Base-by-base conservation (phyloP, 2,329 filamentous ascomycete species). In the Parascedosporium putredinis region DNA sequence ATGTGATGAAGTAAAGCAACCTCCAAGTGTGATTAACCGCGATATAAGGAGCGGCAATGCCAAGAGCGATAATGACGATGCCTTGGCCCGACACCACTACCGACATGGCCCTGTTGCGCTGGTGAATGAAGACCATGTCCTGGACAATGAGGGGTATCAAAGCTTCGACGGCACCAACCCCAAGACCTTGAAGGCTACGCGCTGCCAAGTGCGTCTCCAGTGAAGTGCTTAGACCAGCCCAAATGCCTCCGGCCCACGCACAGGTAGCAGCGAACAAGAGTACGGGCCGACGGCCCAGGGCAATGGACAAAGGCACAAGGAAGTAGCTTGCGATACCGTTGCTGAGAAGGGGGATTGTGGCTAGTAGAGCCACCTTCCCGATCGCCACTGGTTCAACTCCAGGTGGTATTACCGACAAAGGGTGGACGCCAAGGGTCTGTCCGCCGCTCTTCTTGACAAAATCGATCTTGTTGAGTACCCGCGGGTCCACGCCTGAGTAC, bases 111-210 rank as follows among this genome's bases (percentile, higher is more conserved):
- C 56, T 56, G 52, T 63, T 64, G 3, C 65, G 59, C 57, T 68
- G 59, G 49, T 68, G 65, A 16, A 67, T 59, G 27, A 68, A 68
- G 40, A 66, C 60, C 34, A 68, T 59, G 36, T 68, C 65, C 56
- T 67, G 64, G 1, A 66, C 59, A 27, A 68, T 63, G 9, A 68
- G 56, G 2, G 66, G 65, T 5, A 68, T 59, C 18, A 68, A 50
- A 1, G 64, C 62, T 52, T 66, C 63, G 14, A 64, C 62, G 0
- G 64, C 59, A 3, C 64, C 65, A 0, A 62, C 64, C 1, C 64
- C 66, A 7, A 68, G 53, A 0, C 64, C 66, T 52, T 67, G 59
- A 12, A 67, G 51, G 18, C 58, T 60, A 7, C 64, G 53, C 2
- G 65, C 64, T 1, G 59, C 61, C 4, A 67, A 50, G 48, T 67